These are phyloP conservation scores for Aquilaria yunnanensis DNA, from an alignment of 345 rosid species.

Conservation along the genomic window DNA sequence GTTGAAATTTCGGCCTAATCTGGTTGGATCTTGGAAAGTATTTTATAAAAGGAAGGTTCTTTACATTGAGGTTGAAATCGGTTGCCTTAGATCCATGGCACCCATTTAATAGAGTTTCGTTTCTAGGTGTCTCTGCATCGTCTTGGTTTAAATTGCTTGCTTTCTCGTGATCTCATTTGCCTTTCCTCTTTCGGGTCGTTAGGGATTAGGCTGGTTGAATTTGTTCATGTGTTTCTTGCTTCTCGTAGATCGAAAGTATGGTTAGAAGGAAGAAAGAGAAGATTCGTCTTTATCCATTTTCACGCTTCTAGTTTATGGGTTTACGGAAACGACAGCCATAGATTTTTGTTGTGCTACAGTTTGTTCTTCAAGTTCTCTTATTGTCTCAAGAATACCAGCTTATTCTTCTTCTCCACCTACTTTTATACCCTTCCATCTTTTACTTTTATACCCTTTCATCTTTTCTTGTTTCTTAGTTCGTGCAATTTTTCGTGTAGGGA, in stretches of 20 bases:
- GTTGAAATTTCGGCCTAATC: conserved; percentile 16
- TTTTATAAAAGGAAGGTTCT: conserved; percentile 17
- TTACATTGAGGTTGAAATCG: conserved; percentile 36
- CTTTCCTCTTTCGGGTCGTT: not conserved
- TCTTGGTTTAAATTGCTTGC: conserved; percentile 15
- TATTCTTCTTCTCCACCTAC: not conserved
- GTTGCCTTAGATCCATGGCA: conserved; percentile 47
- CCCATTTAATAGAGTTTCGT: conserved; percentile 5
- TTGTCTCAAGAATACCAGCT: conserved; percentile 1
- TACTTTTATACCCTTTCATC: not conserved
- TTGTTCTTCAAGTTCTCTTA: not conserved
- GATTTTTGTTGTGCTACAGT: not conserved
- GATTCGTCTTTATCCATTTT: conserved; percentile 1
- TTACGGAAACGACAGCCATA: conserved; percentile 13
- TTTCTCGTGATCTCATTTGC: conserved; percentile 15
- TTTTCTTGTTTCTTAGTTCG: not conserved
- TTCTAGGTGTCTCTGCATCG: conserved; percentile 24
- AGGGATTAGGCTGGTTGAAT: not conserved
- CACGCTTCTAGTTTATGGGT: not conserved
- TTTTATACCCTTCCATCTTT: not conserved
- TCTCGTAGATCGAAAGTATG: conserved; percentile 7
- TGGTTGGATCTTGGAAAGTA: conserved; percentile 23
- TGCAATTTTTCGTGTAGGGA: not conserved
- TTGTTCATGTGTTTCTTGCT: conserved; percentile 6
- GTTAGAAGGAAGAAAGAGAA: conserved; percentile 2